phyloP scores from a whole-genome alignment of 2,329 filamentous ascomycete species.

The Chrysoporthe austroafricana region DNA sequence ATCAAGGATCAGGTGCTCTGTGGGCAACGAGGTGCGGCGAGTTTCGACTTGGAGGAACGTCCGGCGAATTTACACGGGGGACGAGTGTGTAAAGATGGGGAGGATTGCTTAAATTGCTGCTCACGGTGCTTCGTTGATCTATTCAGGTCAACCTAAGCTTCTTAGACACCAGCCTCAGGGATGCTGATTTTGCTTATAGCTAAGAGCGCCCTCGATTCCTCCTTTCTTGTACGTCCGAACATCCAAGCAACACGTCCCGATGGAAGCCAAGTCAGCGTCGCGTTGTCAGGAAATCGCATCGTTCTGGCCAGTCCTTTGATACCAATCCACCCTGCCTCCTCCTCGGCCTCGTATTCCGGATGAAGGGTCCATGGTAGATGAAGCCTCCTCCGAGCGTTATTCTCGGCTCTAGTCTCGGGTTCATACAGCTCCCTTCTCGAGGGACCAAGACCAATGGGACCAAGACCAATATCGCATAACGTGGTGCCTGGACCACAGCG shows the following conservation, averaged over 20 bases:
- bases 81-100: not conserved
- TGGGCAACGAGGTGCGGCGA: not conserved
- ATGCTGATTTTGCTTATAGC: not conserved
- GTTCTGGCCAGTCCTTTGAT: not conserved
- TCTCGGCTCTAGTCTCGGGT: too few species aligned
- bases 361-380: not conserved
- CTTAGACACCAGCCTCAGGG: not conserved
- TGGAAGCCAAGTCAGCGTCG: not conserved
- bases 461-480: not conserved
- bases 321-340: not conserved
- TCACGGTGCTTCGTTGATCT: not conserved
- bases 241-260: constrained; percentile 15
- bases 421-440: not conserved
- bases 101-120: not conserved
- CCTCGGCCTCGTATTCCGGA: not conserved
- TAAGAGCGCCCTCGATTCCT: not conserved
- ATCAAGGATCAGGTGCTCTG: not conserved
- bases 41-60: too few species aligned
- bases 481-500: too few species aligned
- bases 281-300: not conserved
- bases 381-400: not conserved
- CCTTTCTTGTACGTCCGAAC: constrained; percentile 13
- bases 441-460: not conserved
- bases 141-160: not conserved
- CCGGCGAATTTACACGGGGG: not conserved